Percentiles rank a stretch among this genome's conserved stretches.
These are phyloP conservation scores for Scedosporium aurantiacum DNA, from an alignment of 2,329 filamentous ascomycete species.

Conservation along the genomic window DNA sequence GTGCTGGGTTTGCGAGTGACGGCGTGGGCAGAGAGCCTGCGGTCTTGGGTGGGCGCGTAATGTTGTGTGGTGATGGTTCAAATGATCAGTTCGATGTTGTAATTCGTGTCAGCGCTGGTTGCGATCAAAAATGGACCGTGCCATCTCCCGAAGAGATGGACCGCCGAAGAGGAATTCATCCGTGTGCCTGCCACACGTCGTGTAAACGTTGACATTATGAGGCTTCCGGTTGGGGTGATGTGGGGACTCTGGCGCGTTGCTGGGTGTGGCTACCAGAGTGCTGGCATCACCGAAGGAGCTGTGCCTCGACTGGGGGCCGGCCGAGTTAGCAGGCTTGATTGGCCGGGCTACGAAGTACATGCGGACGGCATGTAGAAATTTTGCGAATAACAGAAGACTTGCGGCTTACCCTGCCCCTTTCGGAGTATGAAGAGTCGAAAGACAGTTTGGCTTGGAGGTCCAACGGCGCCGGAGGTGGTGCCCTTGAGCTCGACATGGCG, in stretches of 20 bases:
- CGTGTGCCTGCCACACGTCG: constrained; percentile 43
- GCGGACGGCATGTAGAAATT: background rate
- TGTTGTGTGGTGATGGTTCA: background rate
- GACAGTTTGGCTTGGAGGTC: background rate
- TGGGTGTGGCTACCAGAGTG: constrained; percentile 1
- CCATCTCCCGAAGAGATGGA: constrained; percentile 31
- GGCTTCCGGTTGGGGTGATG: background rate
- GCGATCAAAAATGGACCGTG: constrained; percentile 24
- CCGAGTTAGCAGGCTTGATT: background rate
- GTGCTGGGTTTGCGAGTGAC: background rate
- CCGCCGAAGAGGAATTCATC: constrained; percentile 42
- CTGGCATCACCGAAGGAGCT: background rate
- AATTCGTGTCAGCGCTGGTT: constrained; percentile 1
- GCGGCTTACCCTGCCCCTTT: constrained; percentile 3
- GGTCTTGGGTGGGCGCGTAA: background rate
- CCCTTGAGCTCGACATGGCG: background rate
- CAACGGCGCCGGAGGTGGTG: background rate
- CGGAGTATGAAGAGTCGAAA: constrained; percentile 3
- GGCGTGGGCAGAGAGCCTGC: background rate
- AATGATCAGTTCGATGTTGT: too few relatives aligned
- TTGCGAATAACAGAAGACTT: background rate
- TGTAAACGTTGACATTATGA: constrained; percentile 34
- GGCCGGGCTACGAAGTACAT: background rate
- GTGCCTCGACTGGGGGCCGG: background rate
- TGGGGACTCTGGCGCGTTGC: background rate